Evolutionary conservation across 78 protist genomes (phyloP).

Genomic region (Polysphondylium violaceum): DNA sequence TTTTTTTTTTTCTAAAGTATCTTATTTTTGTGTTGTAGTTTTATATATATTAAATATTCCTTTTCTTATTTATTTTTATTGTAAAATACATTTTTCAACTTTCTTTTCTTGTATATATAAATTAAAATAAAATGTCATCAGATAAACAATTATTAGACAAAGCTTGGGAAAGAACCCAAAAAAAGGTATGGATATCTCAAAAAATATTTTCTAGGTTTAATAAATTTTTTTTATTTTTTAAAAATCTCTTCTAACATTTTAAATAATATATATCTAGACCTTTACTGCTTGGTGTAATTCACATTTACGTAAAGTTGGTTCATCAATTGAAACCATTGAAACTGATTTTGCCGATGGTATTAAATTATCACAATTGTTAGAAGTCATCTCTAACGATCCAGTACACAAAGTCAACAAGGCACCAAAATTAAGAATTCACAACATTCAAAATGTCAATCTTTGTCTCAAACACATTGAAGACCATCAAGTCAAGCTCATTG

Average conservation of each 20-base stretch:
- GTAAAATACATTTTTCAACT: too few species aligned
- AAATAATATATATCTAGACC: constrained; percentile 23
- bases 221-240: background rate
- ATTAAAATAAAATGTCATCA: constrained; percentile 18
- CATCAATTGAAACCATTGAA: constrained; percentile 45
- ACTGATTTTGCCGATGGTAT: constrained; percentile 79
- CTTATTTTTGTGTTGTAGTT: too few species aligned
- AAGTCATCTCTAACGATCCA: constrained; percentile 75
- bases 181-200: constrained; percentile 26
- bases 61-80: too few species aligned
- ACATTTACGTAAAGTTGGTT: constrained; percentile 76
- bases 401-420: constrained; percentile 73
- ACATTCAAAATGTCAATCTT: constrained; percentile 78
- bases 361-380: constrained; percentile 72
- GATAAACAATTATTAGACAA: constrained; percentile 47
- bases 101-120: too few species aligned
- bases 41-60: too few species aligned
- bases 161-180: constrained; percentile 71
- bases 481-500: constrained; percentile 74
- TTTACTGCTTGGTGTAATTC: constrained; percentile 85
- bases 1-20: too few species aligned
- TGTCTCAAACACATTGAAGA: constrained; percentile 79
- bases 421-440: constrained; percentile 82
- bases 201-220: background rate
- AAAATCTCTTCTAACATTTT: background rate